These are phyloP conservation scores for Corinectria fuckeliana DNA, from an alignment of 2,329 filamentous ascomycete species.

Conservation along the genomic window DNA sequence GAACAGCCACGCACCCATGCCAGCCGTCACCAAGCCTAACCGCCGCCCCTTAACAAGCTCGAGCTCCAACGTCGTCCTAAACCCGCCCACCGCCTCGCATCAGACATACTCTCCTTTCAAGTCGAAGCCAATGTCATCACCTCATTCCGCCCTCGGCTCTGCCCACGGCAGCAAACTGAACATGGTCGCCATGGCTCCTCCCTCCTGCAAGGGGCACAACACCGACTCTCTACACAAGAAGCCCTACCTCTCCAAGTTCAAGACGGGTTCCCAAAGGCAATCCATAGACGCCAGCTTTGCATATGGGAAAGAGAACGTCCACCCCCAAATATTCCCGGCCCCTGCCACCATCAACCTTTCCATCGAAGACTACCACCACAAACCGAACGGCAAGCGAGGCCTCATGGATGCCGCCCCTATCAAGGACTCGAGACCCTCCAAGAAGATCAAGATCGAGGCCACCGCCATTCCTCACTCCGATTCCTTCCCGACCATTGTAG, in stretches of 20 bases:
- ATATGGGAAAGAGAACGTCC: conserved; percentile 64
- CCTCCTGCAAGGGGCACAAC: conserved; percentile 56
- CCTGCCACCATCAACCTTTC: conserved; percentile 56
- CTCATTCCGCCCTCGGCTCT: conserved; percentile 63
- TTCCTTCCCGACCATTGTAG: conserved; percentile 81
- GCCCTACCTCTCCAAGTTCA: conserved; percentile 64
- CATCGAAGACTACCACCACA: conserved; percentile 60
- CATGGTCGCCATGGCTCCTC: conserved; percentile 71
- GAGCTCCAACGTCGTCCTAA: conserved; percentile 70
- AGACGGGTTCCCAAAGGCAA: conserved; percentile 62
- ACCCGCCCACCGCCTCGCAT: conserved; percentile 62
- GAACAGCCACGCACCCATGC: conserved; percentile 64
- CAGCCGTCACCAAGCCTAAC: conserved; percentile 54
- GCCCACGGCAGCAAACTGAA: conserved; percentile 67
- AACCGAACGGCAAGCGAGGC: conserved; percentile 63
- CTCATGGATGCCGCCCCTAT: conserved; percentile 77
- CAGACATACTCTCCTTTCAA: conserved; percentile 75
- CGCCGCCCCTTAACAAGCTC: conserved; percentile 57
- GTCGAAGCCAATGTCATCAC: conserved; percentile 65
- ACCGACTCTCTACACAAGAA: conserved; percentile 77
- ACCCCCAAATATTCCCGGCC: conserved; percentile 58
- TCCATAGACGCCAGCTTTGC: conserved; percentile 49
- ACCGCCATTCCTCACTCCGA: conserved; percentile 69
- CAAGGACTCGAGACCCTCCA: conserved; percentile 69
- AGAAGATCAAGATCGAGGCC: conserved; percentile 70